Evolutionary conservation across 2,329 filamentous ascomycete species (phyloP), one percentile per base, ranked within the genome.

Genomic region (Pestalotiopsis sp.): DNA sequence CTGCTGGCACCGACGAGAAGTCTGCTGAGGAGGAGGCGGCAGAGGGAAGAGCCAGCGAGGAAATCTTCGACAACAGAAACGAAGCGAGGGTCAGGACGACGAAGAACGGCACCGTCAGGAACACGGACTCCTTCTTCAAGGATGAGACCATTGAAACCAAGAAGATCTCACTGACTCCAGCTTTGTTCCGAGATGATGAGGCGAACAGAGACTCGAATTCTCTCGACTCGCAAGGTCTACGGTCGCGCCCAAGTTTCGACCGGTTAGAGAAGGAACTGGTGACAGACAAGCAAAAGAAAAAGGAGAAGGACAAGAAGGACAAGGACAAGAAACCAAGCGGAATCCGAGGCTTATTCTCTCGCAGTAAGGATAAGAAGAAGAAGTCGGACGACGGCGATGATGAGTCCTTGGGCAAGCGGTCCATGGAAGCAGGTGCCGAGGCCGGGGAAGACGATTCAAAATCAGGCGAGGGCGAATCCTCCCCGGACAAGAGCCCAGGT

Each of bases 81-180:
- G 83, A 85, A 68, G 83, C 87, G 57, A 82, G 83, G 1, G 81
- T 83, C 1, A 86, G 86, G 77, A 89, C 91, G 77, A 94, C 93
- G 45, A 90, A 92, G 72, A 97, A 97, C 74, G 94, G 94, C 57
- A 95, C 93, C 25, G 88, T 97, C 59, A 89, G 95, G 72, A 97
- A 97, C 78, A 95, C 94, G 4, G 95, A 98, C 80, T 97, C 95
- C 1, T 98, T 98, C 85, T 98, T 98, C 85, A 97, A 94, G 80
- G 96, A 98, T 76, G 95, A 99, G 76, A 94, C 90, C 39, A 92
- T 94, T 49, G 96, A 98, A 80, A 98, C 96, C 2, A 94, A 97
- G 80, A 98, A 98, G 83, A 98, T 99, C 73, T 97, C 95, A 0
- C 87, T 99, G 59, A 99, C 96, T 3, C 96, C 96, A 1, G 97